Evolutionary conservation across 345 rosid genomes (phyloP).

Genomic region (Raphanus raphanistrum): DNA sequence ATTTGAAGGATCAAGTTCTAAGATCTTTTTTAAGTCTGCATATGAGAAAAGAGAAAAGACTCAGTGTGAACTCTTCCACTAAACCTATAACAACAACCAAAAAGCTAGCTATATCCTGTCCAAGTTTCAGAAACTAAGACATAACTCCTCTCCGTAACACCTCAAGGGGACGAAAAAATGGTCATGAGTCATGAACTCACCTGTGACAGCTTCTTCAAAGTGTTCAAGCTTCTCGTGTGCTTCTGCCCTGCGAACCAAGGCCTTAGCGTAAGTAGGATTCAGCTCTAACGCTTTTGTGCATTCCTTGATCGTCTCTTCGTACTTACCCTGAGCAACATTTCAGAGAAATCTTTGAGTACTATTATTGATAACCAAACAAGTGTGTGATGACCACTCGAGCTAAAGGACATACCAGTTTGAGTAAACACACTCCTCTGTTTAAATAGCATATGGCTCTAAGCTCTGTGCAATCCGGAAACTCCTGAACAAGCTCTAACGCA

Average conservation of each 20-base stretch:
- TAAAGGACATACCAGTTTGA: conserved; percentile 62
- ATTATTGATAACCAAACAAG: neutral
- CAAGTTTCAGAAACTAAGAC: neutral
- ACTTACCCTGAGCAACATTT: conserved; percentile 53
- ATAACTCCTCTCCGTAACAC: no score
- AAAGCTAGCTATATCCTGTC: neutral
- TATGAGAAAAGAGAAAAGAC: neutral
- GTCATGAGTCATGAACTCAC: conserved; percentile 39
- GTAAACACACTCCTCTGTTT: conserved; percentile 74
- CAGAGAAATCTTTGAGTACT: conserved; percentile 8
- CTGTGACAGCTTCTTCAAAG: conserved; percentile 84
- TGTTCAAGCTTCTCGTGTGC: conserved; percentile 87
- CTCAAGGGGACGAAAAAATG: no score
- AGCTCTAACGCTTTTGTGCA: conserved; percentile 80
- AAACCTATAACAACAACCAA: neutral
- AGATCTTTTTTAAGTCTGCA: conserved; percentile 77
- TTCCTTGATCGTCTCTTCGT: conserved; percentile 77
- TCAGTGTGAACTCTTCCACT: neutral
- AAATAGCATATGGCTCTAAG: conserved; percentile 73
- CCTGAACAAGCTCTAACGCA: conserved; percentile 58
- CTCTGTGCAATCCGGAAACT: conserved; percentile 46
- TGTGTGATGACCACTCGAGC: neutral
- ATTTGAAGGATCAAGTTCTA: conserved; percentile 85
- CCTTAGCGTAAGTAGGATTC: conserved; percentile 76
- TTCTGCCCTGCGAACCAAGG: conserved; percentile 73